Conservation (phyloP, 331 rosid species). For the Spiraea crenata region DNA sequence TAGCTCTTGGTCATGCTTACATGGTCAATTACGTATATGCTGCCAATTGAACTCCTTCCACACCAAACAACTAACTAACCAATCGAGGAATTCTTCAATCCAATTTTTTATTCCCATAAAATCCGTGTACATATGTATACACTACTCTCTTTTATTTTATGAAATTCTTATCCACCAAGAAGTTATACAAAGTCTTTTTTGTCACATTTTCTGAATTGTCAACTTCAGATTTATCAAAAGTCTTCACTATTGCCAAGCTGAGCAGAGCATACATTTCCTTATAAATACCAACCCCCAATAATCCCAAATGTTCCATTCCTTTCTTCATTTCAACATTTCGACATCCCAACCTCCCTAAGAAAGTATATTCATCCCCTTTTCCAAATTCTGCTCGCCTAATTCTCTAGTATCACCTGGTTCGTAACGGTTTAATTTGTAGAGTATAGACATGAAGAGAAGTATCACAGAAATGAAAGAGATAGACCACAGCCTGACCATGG, state of each 20-base stretch:
- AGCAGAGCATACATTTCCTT: neutral
- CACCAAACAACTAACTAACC: conserved; percentile 21
- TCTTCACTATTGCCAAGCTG: neutral
- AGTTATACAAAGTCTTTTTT: conserved; percentile 16
- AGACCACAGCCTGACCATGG: conserved; percentile 53
- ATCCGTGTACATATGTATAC: too few species aligned
- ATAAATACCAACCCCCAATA: conserved; percentile 35
- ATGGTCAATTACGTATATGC: conserved; percentile 3
- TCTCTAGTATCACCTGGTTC: too few species aligned
- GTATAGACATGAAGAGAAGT: conserved; percentile 57
- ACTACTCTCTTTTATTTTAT: neutral
- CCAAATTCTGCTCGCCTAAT: neutral
- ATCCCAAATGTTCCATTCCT: conserved; percentile 34
- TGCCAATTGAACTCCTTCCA: neutral
- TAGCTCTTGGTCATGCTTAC: conserved; percentile 47
- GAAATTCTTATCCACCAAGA: conserved; percentile 33
- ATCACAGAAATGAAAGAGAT: conserved; percentile 44
- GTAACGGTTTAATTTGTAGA: too few species aligned
- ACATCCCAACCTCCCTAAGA: neutral
- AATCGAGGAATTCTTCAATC: neutral
- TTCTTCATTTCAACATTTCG: neutral
- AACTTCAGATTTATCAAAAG: conserved; percentile 23
- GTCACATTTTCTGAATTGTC: conserved; percentile 34
- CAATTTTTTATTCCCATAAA: too few species aligned
- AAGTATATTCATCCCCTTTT: neutral